Conservation (phyloP, 441 rosid genomes). For the Adansonia rubrostipa region DNA sequence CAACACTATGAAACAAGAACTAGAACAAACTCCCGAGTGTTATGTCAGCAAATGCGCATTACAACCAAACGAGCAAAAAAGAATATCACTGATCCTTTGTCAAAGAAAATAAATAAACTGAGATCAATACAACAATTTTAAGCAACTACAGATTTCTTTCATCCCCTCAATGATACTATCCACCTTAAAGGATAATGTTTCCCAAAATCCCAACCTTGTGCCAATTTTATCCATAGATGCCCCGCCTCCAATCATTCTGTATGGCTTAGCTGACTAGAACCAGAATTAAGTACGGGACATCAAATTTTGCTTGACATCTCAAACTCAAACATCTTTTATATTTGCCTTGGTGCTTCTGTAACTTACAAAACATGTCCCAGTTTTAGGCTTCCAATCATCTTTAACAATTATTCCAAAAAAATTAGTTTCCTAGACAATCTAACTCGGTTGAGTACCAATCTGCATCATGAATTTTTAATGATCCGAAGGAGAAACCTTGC, state of each 20-base stretch:
- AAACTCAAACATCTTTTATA: background rate
- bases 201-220: background rate
- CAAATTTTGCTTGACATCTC: background rate
- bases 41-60: background rate
- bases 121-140: background rate
- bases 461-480: background rate
- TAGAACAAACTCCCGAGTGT: background rate
- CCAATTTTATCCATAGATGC: background rate
- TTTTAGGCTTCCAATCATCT: background rate
- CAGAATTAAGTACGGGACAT: background rate
- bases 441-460: background rate
- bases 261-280: background rate
- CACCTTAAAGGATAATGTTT: background rate
- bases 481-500: background rate
- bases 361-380: background rate
- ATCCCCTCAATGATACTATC: background rate
- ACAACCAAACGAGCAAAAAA: conserved; percentile 1
- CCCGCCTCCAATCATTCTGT: background rate
- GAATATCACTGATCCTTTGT: background rate
- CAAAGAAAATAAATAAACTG: background rate
- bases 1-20: background rate
- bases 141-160: background rate
- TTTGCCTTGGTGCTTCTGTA: background rate
- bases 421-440: background rate
- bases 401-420: background rate